A percentile compares a stretch with the other conserved stretches of the same genome.
phyloP scores from a whole-genome alignment of 148 eudicot genomes.

The Diospyros kaki region DNA sequence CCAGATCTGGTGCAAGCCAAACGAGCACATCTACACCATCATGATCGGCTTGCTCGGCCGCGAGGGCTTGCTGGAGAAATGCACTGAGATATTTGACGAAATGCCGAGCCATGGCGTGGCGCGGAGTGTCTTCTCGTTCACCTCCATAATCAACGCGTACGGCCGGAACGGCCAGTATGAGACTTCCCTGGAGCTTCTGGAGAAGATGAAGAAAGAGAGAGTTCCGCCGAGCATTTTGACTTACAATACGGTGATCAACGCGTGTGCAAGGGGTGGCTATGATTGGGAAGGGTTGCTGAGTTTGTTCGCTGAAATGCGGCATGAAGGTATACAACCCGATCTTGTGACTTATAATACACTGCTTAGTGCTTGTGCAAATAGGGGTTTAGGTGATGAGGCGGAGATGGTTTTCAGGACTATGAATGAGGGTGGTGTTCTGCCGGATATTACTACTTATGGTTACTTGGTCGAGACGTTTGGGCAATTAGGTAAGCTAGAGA shows the following conservation, averaged over 20 bases:
- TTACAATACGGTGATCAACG: slow-evolving; percentile 81
- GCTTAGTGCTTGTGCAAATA: slow-evolving; percentile 80
- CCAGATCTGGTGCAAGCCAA: slow-evolving; percentile 94
- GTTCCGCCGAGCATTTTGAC: slow-evolving; percentile 73
- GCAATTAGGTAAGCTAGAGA: slow-evolving; percentile 63
- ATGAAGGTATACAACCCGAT: slow-evolving; percentile 95
- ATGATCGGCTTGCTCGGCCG: slow-evolving; percentile 78
- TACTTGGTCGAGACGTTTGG: slow-evolving; percentile 85
- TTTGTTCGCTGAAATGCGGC: slow-evolving; percentile 94
- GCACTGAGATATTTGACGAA: slow-evolving; percentile 74
- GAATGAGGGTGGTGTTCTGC: slow-evolving; percentile 89
- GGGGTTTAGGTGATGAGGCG: slow-evolving; percentile 79
- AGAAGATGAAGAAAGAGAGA: slow-evolving; percentile 76
- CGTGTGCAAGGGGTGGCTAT: slow-evolving; percentile 90
- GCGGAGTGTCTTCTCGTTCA: slow-evolving; percentile 73
- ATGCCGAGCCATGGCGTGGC: slow-evolving; percentile 65
- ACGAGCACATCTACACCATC: slow-evolving; percentile 79
- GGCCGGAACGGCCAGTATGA: slow-evolving; percentile 80
- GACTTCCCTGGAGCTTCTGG: slow-evolving; percentile 64
- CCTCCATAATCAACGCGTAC: slow-evolving; percentile 84
- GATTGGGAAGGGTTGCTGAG: slow-evolving; percentile 90
- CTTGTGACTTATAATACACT: slow-evolving; percentile 83
- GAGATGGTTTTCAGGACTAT: slow-evolving; percentile 93
- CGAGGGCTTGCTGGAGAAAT: slow-evolving; percentile 80
- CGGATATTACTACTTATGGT: slow-evolving; percentile 73